Evolutionary conservation across 345 rosid genomes (phyloP).

Genomic region (Kandelia obovata): DNA sequence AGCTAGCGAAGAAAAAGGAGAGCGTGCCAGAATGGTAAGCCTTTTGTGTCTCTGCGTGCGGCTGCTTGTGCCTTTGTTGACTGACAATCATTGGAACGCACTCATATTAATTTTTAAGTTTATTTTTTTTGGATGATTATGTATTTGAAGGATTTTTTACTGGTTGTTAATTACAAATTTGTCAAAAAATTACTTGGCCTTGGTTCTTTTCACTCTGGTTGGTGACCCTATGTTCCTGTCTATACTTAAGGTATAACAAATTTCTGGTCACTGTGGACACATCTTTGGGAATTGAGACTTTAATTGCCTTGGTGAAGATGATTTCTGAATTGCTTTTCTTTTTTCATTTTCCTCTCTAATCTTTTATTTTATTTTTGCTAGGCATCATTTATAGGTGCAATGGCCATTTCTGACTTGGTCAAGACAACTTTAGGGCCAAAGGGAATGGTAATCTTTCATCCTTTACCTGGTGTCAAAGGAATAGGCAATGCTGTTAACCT

Average conservation of each 20-base stretch:
- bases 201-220: no score
- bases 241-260: neutral
- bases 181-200: no score
- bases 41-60: neutral
- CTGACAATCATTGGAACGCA: no score
- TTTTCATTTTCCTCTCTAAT: neutral
- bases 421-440: conserved; percentile 96
- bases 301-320: no score
- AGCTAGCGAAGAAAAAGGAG: conserved; percentile 93
- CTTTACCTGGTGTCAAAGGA: neutral
- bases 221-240: no score
- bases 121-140: neutral
- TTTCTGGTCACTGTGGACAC: neutral
- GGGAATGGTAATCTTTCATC: conserved; percentile 68
- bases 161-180: no score
- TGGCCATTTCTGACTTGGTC: conserved; percentile 86
- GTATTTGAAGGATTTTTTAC: no score
- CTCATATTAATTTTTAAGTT: no score
- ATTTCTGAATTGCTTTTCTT: neutral
- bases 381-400: conserved; percentile 96
- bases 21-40: conserved; percentile 91
- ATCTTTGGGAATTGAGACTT: no score
- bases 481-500: neutral
- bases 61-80: no score
- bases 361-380: conserved; percentile 12